A percentile compares a stretch with the other conserved stretches of the same genome.
Evolutionary conservation across 495 filamentous ascomycete species (phyloP).

Genomic region (Podospora pseudocomata): DNA sequence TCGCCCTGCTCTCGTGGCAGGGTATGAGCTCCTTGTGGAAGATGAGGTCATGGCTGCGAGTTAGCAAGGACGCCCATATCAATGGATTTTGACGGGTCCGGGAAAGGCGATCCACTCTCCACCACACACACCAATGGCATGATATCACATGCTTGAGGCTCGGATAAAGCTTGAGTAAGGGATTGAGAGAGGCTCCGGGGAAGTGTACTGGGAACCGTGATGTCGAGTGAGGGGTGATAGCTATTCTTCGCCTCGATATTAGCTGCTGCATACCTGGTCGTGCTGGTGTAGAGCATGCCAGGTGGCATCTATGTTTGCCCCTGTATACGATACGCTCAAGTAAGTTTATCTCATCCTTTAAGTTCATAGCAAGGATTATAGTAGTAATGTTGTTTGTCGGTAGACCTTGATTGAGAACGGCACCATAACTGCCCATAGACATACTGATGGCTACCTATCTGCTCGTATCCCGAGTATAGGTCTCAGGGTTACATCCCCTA

Average conservation of each 20-base stretch:
- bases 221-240: neutral
- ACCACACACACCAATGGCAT: neutral
- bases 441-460: too few species aligned
- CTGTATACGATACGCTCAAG: too few species aligned
- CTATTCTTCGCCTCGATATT: neutral
- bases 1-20: neutral
- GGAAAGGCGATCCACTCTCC: neutral
- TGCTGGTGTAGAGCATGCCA: too few species aligned
- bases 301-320: too few species aligned
- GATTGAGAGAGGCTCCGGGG: neutral
- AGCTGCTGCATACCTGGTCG: too few species aligned
- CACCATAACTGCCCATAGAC: too few species aligned
- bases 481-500: too few species aligned
- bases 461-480: too few species aligned
- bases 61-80: neutral
- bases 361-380: too few species aligned
- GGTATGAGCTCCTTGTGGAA: neutral
- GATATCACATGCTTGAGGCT: neutral
- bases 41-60: constrained; percentile 1
- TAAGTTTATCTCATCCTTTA: too few species aligned
- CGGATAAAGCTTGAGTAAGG: neutral
- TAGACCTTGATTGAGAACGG: too few species aligned
- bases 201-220: neutral
- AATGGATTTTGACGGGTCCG: neutral
- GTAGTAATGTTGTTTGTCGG: too few species aligned